Conservation (phyloP, 164 flowering plant species). For the Cinnamomum chago region DNA sequence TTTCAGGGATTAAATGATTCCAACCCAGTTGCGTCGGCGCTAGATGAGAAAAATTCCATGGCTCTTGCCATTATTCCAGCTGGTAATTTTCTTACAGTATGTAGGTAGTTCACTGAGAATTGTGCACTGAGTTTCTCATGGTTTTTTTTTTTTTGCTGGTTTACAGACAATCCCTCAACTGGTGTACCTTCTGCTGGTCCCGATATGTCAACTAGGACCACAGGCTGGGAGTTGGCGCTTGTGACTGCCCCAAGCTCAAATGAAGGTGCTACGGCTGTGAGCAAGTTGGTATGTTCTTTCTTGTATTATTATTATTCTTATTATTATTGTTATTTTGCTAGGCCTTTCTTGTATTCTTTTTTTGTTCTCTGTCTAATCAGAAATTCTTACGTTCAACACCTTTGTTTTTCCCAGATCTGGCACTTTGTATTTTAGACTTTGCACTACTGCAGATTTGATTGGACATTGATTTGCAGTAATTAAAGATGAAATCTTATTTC, state of each 20-base stretch:
- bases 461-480: no score
- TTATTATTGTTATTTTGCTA: not conserved
- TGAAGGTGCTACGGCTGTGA: slow-evolving; percentile 55
- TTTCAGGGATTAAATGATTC: slow-evolving; percentile 71
- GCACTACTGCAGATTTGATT: not conserved
- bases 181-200: slow-evolving; percentile 31
- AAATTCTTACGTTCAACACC: not conserved
- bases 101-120: not conserved
- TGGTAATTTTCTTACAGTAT: slow-evolving; percentile 37
- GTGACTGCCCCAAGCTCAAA: slow-evolving; percentile 92
- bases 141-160: slow-evolving; percentile 5
- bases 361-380: not conserved
- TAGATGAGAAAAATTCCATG: slow-evolving; percentile 83
- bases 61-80: slow-evolving; percentile 93
- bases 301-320: not conserved
- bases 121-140: not conserved
- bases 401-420: no score
- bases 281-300: slow-evolving; percentile 58
- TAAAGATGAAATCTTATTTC: no score
- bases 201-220: slow-evolving; percentile 40
- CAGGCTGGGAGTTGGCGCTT: slow-evolving; percentile 96
- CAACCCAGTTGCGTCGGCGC: slow-evolving; percentile 56
- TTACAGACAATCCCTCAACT: slow-evolving; percentile 40
- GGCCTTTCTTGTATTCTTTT: not conserved
- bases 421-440: not conserved